Evolutionary conservation across 73 alveolate genomes (phyloP).

Genomic region (Urostyla sp.): DNA sequence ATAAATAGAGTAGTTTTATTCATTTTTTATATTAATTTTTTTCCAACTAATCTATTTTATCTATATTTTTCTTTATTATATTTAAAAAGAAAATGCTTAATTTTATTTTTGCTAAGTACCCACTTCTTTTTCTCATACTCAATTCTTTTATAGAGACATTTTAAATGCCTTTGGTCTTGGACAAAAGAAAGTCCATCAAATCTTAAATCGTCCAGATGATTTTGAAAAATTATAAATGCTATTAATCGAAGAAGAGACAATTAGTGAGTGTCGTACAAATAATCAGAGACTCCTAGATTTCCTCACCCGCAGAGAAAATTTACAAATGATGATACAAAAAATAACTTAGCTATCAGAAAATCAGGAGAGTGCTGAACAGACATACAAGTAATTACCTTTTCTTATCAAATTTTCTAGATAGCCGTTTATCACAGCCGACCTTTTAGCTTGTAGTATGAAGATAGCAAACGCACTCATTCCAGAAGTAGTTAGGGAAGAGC

Average conservation of each 20-base stretch:
- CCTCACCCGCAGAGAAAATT: slow-evolving; percentile 19
- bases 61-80: neutral
- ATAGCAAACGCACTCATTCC: slow-evolving; percentile 8
- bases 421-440: slow-evolving; percentile 32
- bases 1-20: too few relatives aligned
- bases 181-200: slow-evolving; percentile 17
- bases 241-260: slow-evolving; percentile 31
- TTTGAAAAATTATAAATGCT: neutral
- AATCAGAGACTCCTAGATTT: slow-evolving; percentile 38
- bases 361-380: neutral
- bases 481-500: neutral
- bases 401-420: neutral
- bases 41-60: neutral
- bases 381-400: slow-evolving; percentile 6
- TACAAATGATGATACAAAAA: neutral
- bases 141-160: slow-evolving; percentile 11
- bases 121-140: neutral
- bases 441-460: slow-evolving; percentile 13
- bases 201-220: neutral
- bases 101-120: slow-evolving; percentile 34
- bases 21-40: too few relatives aligned
- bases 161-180: slow-evolving; percentile 45
- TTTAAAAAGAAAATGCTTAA: slow-evolving; percentile 8
- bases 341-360: slow-evolving; percentile 17
- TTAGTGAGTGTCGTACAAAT: slow-evolving; percentile 15